These are phyloP conservation scores for Toxoplasma gondii DNA, from an alignment of 169 alveolate species.

Conservation along the genomic window DNA sequence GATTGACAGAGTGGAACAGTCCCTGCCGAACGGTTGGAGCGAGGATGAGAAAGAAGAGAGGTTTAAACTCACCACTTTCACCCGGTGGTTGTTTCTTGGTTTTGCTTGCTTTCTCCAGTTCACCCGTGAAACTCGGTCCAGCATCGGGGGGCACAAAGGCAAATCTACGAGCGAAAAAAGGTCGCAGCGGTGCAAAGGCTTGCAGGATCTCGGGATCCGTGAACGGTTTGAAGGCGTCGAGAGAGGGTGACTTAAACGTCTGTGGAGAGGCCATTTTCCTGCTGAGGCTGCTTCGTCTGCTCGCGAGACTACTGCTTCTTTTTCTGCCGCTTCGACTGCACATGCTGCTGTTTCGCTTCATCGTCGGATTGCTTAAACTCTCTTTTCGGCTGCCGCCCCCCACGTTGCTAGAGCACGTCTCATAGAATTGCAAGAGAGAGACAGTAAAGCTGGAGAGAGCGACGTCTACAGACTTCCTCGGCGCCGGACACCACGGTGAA, in stretches of 20 bases:
- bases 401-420: constrained; percentile 17
- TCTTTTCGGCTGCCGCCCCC: too few species aligned
- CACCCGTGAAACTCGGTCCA: too few species aligned
- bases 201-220: not conserved
- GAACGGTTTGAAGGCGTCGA: not conserved
- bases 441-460: not conserved
- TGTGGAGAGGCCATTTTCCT: not conserved
- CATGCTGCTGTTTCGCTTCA: not conserved
- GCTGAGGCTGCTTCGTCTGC: constrained; percentile 42
- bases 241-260: not conserved
- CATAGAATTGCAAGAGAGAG: constrained; percentile 25
- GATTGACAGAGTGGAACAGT: too few species aligned
- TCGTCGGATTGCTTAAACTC: too few species aligned
- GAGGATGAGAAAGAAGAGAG: too few species aligned
- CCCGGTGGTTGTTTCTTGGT: too few species aligned
- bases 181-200: constrained; percentile 25
- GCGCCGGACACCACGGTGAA: not conserved
- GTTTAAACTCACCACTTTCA: too few species aligned
- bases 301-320: constrained; percentile 18
- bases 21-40: too few species aligned
- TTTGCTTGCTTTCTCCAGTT: too few species aligned
- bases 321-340: not conserved
- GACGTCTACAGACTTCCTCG: not conserved
- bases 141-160: not conserved
- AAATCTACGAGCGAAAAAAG: not conserved